Evolutionary conservation across 2,329 filamentous ascomycete genomes (phyloP).

Genomic region (Furcasterigmium sp.): DNA sequence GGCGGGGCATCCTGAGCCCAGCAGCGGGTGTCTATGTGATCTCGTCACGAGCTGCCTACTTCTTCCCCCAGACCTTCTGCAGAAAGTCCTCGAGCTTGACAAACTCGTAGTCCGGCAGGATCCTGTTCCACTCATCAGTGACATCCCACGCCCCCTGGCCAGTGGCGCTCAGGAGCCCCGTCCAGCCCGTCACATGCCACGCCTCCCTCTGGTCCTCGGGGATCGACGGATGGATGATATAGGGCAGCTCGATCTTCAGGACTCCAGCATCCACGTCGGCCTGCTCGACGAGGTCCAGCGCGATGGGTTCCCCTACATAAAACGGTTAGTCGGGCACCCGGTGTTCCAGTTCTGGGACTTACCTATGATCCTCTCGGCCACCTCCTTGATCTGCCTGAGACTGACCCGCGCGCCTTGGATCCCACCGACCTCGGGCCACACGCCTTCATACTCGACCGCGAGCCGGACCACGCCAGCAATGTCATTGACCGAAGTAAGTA

Average conservation of each 20-base stretch:
- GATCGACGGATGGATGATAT: neutral
- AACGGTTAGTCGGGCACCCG: neutral
- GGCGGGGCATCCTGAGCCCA: no score
- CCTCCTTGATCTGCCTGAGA: conserved; percentile 19
- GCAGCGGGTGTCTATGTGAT: no score
- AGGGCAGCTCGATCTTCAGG: neutral
- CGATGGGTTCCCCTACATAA: neutral
- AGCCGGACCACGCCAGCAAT: conserved; percentile 25
- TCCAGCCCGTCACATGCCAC: neutral
- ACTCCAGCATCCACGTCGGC: conserved; percentile 1
- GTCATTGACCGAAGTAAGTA: conserved; percentile 27
- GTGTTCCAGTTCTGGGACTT: conserved; percentile 2
- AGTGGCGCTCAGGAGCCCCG: neutral
- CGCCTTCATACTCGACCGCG: conserved; percentile 31
- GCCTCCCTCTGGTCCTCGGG: neutral
- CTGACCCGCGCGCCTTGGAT: conserved; percentile 26
- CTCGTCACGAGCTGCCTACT: no score
- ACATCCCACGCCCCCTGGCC: conserved; percentile 17
- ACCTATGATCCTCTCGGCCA: conserved; percentile 29
- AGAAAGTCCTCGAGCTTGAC: conserved; percentile 20
- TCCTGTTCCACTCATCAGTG: conserved; percentile 26
- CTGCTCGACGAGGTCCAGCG: neutral
- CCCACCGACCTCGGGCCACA: conserved; percentile 34
- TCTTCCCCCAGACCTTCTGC: neutral
- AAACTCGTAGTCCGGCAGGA: conserved; percentile 28